Percentiles rank a stretch among this genome's conserved stretches.
These are phyloP conservation scores for Podospora appendiculata DNA, from an alignment of 495 filamentous ascomycete species.

Conservation along the genomic window DNA sequence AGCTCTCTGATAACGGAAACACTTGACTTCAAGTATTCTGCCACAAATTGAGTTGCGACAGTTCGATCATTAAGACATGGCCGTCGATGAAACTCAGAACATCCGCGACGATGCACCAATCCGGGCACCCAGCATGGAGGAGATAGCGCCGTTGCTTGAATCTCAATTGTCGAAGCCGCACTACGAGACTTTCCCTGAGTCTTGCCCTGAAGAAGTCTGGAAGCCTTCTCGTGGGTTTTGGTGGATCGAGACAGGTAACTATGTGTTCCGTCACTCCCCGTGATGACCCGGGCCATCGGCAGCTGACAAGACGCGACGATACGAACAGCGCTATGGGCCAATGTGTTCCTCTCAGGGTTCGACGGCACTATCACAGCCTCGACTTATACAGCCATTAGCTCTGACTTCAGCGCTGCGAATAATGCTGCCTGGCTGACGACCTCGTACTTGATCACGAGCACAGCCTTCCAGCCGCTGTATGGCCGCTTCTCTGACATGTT, in stretches of 20 bases:
- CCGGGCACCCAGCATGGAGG: not conserved
- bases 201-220: conserved; percentile 13
- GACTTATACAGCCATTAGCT: conserved; percentile 58
- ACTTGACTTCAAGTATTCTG: too few relatives aligned
- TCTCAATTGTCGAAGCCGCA: conserved; percentile 7
- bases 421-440: conserved; percentile 62
- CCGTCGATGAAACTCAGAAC: too few relatives aligned
- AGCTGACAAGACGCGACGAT: conserved; percentile 8
- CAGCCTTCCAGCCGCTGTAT: conserved; percentile 49
- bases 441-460: conserved; percentile 66
- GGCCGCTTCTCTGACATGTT: conserved; percentile 46
- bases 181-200: conserved; percentile 16
- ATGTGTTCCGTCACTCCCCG: too few relatives aligned
- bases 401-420: conserved; percentile 43
- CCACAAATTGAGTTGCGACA: too few relatives aligned
- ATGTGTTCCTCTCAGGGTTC: conserved; percentile 58
- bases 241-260: conserved; percentile 30
- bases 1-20: too few relatives aligned
- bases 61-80: too few relatives aligned
- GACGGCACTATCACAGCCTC: conserved; percentile 60
- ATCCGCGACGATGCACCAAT: too few relatives aligned
- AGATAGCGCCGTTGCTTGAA: conserved; percentile 16
- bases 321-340: conserved; percentile 51
- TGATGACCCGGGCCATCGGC: not conserved
- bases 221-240: conserved; percentile 24